Conservation (phyloP, 2,329 filamentous ascomycete species). For the Penicillium sp. region DNA sequence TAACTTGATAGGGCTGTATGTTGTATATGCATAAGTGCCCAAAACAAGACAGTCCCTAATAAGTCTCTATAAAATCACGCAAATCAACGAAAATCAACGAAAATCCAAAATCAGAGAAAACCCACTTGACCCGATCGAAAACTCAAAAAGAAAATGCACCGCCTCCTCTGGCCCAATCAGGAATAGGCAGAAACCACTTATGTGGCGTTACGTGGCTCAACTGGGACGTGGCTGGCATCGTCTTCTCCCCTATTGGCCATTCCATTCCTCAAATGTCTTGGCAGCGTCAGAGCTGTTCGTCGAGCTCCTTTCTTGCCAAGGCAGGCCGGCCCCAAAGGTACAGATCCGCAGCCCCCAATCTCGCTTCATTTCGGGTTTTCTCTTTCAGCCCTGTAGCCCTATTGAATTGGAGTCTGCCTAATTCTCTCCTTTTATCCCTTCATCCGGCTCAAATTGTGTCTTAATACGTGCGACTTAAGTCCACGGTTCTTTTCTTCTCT, state of each 20-base stretch:
- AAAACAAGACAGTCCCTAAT: not conserved
- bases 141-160: not conserved
- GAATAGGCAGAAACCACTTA: not conserved
- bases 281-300: conserved; percentile 19
- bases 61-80: not conserved
- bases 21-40: not conserved
- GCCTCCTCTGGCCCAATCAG: not conserved
- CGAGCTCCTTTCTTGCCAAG: conserved; percentile 4
- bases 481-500: conserved; percentile 3
- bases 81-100: too few relatives aligned
- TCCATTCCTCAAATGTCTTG: conserved; percentile 7
- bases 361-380: conserved; percentile 15
- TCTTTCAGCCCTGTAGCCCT: conserved; percentile 27
- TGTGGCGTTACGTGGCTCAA: conserved; percentile 22
- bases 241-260: not conserved
- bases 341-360: conserved; percentile 14
- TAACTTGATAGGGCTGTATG: too few relatives aligned
- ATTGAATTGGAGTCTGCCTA: conserved; percentile 10
- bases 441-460: not conserved
- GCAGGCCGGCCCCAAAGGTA: conserved; percentile 4
- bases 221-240: not conserved
- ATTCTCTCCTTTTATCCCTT: conserved; percentile 2
- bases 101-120: not conserved
- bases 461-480: not conserved
- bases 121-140: not conserved